Evolutionary conservation across 2,329 filamentous ascomycete genomes (phyloP), one percentile per base, ranked within the genome.

Genomic region (Phoma sp.): DNA sequence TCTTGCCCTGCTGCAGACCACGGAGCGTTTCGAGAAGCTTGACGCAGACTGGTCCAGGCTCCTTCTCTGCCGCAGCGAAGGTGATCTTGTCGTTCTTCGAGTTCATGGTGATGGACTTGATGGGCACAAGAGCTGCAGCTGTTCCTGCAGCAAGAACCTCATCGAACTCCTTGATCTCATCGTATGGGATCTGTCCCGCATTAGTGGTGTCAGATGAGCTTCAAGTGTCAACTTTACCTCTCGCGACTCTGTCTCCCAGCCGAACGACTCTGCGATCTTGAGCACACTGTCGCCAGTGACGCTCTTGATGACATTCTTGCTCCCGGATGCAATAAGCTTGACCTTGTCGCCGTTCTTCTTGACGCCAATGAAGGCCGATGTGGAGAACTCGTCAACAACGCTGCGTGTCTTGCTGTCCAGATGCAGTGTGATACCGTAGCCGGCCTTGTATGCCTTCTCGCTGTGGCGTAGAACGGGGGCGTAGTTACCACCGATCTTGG

Each of bases 401-500:
- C 86, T 88, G 65, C 93, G 85, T 8, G 85, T 90, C 69, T 87
- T 87, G 73, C 90, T 95, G 77, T 98, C 95, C 49, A 98, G 80
- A 74, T 98, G 93, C 68, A 98, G 81, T 2, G 93, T 98, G 69
- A 98, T 98, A n/a, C 91, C 93, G 70, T 85, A 98, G 29, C 93
- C 93, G 55, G 91, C 84, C 14, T 81, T 79, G 53, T 88, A 81
- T 1, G 95, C 93, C 69, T 84, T 88, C 66, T 96, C 92, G 70
- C 90, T 96, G 83, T 91, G 92, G 51, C 89, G 83, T 68, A 98
- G 77, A 4, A 98, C 93, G 2, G 93, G 93, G 8, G 93, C 93
- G 72, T 98, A 98, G 78, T 98, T 98, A 11, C 93, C 95, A 24
- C 95, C 93, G 3, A 98, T 84, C 78, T 98, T 98, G n/a, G 91